Evolutionary conservation across 495 filamentous ascomycete species (phyloP), one percentile per base, ranked within the genome.

Genomic region (Bathelium albidoporum): DNA sequence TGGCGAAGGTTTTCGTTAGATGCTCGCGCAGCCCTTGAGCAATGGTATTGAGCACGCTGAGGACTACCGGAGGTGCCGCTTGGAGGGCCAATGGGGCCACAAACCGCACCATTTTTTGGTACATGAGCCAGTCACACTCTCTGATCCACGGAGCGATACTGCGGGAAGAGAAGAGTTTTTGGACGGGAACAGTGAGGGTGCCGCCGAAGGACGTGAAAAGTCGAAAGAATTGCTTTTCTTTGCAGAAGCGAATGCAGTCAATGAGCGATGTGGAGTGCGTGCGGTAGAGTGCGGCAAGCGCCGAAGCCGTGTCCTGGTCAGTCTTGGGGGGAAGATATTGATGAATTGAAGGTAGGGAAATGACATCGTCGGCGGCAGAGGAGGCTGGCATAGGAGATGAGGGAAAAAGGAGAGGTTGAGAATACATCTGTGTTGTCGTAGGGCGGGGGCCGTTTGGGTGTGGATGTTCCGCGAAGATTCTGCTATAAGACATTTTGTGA

Each of bases 201-300:
- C 94, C 95, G 66, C 95, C 89, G 74, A 97, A 97, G 10, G 93
- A 93, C 36, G 87, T 89, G 73, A 95, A 96, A n/a, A 95, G 86
- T 68, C 92, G 89, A 69, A 95, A 90, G 69, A 98, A 92, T 31
- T 91, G 90, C 69, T 94, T 90, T 70, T 96, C 88, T 69, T 94
- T 95, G 82, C 90, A 95, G 71, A 87, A 97, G 16, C 94, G 91
- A 66, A 98, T 89, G 64, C 88, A 90, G 74, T 97, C 94, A 32
- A 97, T 87, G 16, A 98, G 81, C 2, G 90, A 96, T 22, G 94
- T 96, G 73, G 90, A 96, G 71, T 97, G 91, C 1, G 92, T 91
- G 49, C 90, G 85, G 71, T 97, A 98, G 18, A 97, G 80, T 0
- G 90, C 92, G 12, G 83, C 82, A 14, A 98, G 77, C 12, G 90